Evolutionary conservation across 441 rosid genomes (phyloP), one percentile per base, ranked within the genome.

Genomic region (Jatropha podagrica): DNA sequence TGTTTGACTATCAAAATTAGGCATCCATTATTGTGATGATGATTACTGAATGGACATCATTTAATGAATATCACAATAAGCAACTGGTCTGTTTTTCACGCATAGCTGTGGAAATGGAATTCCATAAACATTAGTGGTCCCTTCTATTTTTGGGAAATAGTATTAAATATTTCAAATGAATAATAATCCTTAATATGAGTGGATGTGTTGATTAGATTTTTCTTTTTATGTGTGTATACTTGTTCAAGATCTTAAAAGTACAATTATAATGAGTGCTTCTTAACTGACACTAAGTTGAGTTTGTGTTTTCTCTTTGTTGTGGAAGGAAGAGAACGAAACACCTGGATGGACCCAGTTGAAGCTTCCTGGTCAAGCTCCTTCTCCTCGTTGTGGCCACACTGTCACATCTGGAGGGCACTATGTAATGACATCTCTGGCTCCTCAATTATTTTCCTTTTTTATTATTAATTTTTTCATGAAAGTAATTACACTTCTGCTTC

Each of bases 311-410:
- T 82, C 72, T 81, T 87, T 87, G 73, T 93, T 87, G 92, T 84
- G 98, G 86, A 91, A 94, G 99, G 88, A 89, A 96, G 99, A 92
- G 85, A 91, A 83, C 85, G 99, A 94, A 88, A 75, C 93, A 79
- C 93, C 98, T 80, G 98, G 97, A 81, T 96, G 99, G 98, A 96
- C 98, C 63, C 98, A 92, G 79, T 83, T 96, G 85, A 96, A 91
- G 90, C 99, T 96, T 82, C 99, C 99, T 58, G 99, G 99, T 69
- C 98, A 96, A 86, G 90, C 98, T 66, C 99, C 99, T 69, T 83
- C 98, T 81, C 71, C 99, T 74, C 95, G 94, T 59, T 96, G 99
- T 78, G 99, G 98, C 63, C 99, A 94, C 81, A 91, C 98, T 64
- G 71, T 91, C 67, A 89, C 98, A 69, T 94, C 98, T 71, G 98